These are phyloP conservation scores for Alternaria arborescens DNA, from an alignment of 2,329 filamentous ascomycete genomes.

Conservation along the genomic window DNA sequence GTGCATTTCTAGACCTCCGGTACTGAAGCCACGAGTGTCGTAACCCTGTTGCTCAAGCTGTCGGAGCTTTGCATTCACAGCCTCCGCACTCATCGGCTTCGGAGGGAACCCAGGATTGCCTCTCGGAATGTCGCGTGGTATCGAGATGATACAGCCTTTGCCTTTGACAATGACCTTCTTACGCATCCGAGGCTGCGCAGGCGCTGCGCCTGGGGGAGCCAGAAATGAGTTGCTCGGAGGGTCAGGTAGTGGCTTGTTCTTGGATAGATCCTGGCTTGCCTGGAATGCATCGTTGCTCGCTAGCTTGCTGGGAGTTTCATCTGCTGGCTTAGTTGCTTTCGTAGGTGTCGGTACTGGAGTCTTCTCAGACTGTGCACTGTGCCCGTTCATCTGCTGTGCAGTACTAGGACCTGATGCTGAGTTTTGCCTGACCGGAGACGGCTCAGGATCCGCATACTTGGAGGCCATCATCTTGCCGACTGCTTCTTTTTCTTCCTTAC, in stretches of 20 bases:
- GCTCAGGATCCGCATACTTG: conserved; percentile 48
- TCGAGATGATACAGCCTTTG: conserved; percentile 56
- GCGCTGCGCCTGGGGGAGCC: conserved; percentile 27
- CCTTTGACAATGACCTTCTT: conserved; percentile 58
- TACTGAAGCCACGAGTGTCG: conserved; percentile 71
- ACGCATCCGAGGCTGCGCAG: conserved; percentile 48
- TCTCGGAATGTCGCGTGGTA: conserved; percentile 54
- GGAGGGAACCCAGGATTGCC: conserved; percentile 53
- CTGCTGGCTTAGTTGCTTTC: conserved; percentile 29
- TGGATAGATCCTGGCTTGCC: conserved; percentile 2
- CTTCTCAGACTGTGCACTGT: conserved; percentile 26
- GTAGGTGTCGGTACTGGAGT: conserved; percentile 28
- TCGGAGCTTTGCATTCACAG: conserved; percentile 69
- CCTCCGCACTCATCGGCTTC: conserved; percentile 57
- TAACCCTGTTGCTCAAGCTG: conserved; percentile 76
- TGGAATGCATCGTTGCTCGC: conserved; percentile 11
- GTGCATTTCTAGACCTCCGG: conserved; percentile 55
- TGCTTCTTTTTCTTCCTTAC: conserved; percentile 48
- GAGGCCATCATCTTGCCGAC: conserved; percentile 54
- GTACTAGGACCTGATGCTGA: conserved; percentile 28
- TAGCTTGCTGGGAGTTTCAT: conserved; percentile 30
- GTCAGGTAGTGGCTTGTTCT: conserved; percentile 11
- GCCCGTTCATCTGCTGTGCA: conserved; percentile 22
- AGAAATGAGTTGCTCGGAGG: conserved; percentile 22
- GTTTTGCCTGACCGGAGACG: conserved; percentile 44